Evolutionary conservation across 2,329 filamentous ascomycete species (phyloP), one percentile per base, ranked within the genome.

Genomic region (Cladosporium austrohemisphaericum): DNA sequence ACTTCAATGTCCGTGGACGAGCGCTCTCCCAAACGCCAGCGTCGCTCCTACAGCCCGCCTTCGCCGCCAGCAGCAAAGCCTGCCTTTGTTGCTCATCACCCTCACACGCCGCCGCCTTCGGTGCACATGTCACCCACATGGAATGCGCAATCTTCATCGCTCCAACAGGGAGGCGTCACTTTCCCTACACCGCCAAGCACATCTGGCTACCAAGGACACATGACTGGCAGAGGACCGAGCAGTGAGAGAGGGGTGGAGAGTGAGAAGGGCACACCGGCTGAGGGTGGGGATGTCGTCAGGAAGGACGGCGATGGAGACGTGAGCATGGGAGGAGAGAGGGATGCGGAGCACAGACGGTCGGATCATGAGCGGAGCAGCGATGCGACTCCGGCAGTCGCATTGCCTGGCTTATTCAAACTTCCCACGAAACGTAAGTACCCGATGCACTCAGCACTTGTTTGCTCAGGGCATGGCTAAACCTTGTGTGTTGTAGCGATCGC

Each of bases 51-150:
- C 60, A 73, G 70, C 41, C 72, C 72, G 50, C 69, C 68, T 46
- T 71, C 68, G 48, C 71, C 71, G 50, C 64, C 69, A 44, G 45
- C 54, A 67, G 68, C 67, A 65, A 71, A 72, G 63, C 55, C 60
- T 56, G 60, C 63, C 60, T 65, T 68, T 54, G 57, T 64, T 44
- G 57, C 52, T 28, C 22, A 50, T 18, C 47, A 50, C 25, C 72
- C 72, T 40, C 71, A 73, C 57, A 76, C 73, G 8, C 73, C 73
- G 47, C 74, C 72, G 29, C 73, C 71, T 19, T 71, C 71, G 48
- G 71, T 72, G 47, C 70, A 70, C 51, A 69, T 69, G 68, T 72
- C 71, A 64, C 71, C 71, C 58, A 68, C 64, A 69, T 68, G 70
- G 62, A 68, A 68, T 50, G 55, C 65, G 38, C 59, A 59, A 41